A percentile compares a stretch with the other conserved stretches of the same genome.
Evolutionary conservation across 1,284 basidiomycete species (phyloP).

Genomic region (Kalmanozyma brasiliensis): DNA sequence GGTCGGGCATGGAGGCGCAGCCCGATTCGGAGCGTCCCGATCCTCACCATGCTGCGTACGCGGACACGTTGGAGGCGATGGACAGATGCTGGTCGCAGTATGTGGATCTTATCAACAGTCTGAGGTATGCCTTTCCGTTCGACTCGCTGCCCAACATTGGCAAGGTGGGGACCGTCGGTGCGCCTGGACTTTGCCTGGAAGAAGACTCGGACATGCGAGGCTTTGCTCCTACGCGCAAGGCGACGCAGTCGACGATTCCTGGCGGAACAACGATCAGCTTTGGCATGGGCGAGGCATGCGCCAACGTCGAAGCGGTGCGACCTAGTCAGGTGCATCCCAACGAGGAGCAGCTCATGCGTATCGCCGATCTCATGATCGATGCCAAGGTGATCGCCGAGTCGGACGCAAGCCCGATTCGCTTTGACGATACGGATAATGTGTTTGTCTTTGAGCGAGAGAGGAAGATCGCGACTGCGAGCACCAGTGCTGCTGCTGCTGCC

Average conservation of each 20-base stretch:
- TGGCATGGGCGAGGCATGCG: slow-evolving; percentile 50
- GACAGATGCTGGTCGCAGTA: slow-evolving; percentile 78
- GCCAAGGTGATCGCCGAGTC: slow-evolving; percentile 75
- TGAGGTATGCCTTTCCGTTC: slow-evolving; percentile 78
- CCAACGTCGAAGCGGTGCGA: slow-evolving; percentile 30
- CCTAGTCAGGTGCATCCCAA: slow-evolving; percentile 82
- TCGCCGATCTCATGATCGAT: slow-evolving; percentile 84
- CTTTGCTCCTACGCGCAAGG: slow-evolving; percentile 81
- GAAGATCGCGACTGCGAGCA: too few species aligned
- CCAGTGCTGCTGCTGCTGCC: neutral
- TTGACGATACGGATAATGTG: slow-evolving; percentile 52
- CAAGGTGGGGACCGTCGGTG: slow-evolving; percentile 65
- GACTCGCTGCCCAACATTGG: slow-evolving; percentile 73
- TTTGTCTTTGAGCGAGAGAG: slow-evolving; percentile 42
- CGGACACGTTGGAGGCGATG: slow-evolving; percentile 57
- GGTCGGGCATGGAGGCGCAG: slow-evolving; percentile 28
- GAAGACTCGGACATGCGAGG: slow-evolving; percentile 91
- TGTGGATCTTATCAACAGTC: slow-evolving; percentile 75
- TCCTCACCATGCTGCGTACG: slow-evolving; percentile 59
- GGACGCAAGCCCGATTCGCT: slow-evolving; percentile 68
- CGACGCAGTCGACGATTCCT: slow-evolving; percentile 59
- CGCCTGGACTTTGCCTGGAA: slow-evolving; percentile 75
- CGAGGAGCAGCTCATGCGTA: slow-evolving; percentile 92
- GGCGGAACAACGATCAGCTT: slow-evolving; percentile 39
- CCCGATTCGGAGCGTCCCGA: slow-evolving; percentile 27